Percentiles rank a stretch among this genome's conserved stretches.
Evolutionary conservation across 1,284 basidiomycete genomes (phyloP).

Genomic region (Papiliotrema flavescens): DNA sequence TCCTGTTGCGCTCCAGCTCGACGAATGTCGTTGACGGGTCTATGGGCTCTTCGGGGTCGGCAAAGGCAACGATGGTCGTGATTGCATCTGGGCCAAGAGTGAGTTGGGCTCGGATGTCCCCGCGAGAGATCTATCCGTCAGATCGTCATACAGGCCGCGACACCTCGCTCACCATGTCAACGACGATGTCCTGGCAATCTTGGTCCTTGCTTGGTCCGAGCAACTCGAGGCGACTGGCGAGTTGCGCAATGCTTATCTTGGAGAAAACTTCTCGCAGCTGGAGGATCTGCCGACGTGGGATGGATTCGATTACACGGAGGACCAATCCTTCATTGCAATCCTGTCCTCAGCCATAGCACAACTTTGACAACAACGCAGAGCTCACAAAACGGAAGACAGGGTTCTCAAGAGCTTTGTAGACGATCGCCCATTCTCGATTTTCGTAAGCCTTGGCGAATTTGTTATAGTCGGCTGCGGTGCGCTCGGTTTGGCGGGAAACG

Average conservation of each 20-base stretch:
- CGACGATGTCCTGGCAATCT: constrained; percentile 8
- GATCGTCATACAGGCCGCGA: neutral
- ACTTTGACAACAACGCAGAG: no score
- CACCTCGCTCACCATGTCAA: constrained; percentile 27
- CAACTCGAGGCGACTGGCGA: no score
- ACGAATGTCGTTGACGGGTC: constrained; percentile 12
- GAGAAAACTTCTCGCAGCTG: constrained; percentile 31
- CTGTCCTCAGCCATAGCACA: constrained; percentile 9
- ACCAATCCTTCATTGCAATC: constrained; percentile 39
- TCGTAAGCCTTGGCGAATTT: constrained; percentile 39
- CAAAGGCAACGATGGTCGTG: constrained; percentile 29
- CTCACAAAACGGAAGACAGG: no score
- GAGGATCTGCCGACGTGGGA: constrained; percentile 31
- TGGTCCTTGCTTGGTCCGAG: neutral
- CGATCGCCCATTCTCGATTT: constrained; percentile 20
- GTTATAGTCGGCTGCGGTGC: constrained; percentile 23
- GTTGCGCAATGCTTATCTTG: constrained; percentile 1
- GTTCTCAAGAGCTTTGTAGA: no score
- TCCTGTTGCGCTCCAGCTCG: constrained; percentile 15
- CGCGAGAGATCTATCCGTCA: constrained; percentile 12
- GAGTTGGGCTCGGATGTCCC: constrained; percentile 23
- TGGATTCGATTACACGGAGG: constrained; percentile 27
- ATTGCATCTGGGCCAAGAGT: neutral
- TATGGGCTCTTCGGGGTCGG: constrained; percentile 16
- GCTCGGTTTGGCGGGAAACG: constrained; percentile 30